Base-by-base conservation (phyloP, 1,284 basidiomycete genomes). In the Ganoderma boninense region DNA sequence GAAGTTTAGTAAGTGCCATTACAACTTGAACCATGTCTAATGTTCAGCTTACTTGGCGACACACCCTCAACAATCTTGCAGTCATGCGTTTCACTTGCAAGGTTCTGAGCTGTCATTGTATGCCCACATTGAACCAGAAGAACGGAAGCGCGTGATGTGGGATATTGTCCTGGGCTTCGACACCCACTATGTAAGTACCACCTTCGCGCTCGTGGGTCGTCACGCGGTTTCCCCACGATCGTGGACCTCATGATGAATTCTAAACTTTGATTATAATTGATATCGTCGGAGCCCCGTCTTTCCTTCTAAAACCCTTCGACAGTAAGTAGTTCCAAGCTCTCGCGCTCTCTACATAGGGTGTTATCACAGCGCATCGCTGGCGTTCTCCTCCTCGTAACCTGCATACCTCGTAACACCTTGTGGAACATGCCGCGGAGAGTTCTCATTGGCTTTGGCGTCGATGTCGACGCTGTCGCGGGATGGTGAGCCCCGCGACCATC, bases 381-480 rank as follows among this genome's bases (percentile, higher is more conserved):
- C 2, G 26, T 29, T 29, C 26, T 29, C 26, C 2, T 29, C 26
- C 26, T 29, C 26, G 26, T 2, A 29, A 29, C 26, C 26, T 29
- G 2, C 26, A 29, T 29, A 1, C 1, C 26, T 29, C 26, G 26
- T 29, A 29, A 29, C 26, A 2, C 26, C 26, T 2, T 29, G 26
- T 29, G 26, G 26, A 29, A 29, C 26, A 81, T 81, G 80, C 71
- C 79, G 63, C 77, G 77, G 20, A 79, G 74, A 64, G 69, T 80
- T 10, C 74, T 80, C 44, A 78, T 81, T 29, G 79, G 79, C 2
- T 81, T 81, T 67, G 79, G 80, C 32, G 80, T 80, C 38, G 80
- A 81, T 67, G 79, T 81, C 16, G 80, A 81, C 62, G 80, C 80
- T 0, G 80, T 81, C 3, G 78, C 80, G 6, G 80, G 80, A 57